These are phyloP conservation scores for Fusarium burgessii DNA, from an alignment of 2,329 filamentous ascomycete genomes.

Conservation along the genomic window DNA sequence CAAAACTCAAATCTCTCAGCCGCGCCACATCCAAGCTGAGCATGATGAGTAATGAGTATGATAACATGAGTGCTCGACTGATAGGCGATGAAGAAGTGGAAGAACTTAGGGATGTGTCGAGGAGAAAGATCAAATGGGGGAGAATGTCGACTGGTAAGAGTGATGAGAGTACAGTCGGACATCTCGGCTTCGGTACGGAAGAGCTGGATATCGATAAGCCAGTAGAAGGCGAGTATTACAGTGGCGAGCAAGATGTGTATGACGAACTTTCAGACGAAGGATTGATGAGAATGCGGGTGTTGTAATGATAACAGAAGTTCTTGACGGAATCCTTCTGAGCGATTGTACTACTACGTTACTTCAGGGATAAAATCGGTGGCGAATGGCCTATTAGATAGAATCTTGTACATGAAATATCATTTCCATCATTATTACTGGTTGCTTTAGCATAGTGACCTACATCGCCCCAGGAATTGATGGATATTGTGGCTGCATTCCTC, in stretches of 20 bases:
- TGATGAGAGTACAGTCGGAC: conserved; percentile 16
- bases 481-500: neutral
- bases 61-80: neutral
- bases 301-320: neutral
- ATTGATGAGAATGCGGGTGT: neutral
- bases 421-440: neutral
- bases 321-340: neutral
- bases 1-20: conserved; percentile 1
- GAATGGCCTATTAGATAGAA: neutral
- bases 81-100: conserved; percentile 12
- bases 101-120: neutral
- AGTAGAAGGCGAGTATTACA: conserved; percentile 33
- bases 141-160: conserved; percentile 18
- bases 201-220: conserved; percentile 22
- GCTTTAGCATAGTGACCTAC: neutral
- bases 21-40: neutral
- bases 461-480: neutral
- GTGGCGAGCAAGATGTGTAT: conserved; percentile 1
- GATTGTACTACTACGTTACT: neutral
- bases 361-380: neutral
- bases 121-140: conserved; percentile 30
- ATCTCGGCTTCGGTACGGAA: conserved; percentile 34
- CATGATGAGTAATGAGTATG: neutral
- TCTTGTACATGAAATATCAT: neutral
- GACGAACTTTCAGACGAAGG: neutral